Evolutionary conservation across 2,329 filamentous ascomycete genomes (phyloP).

Genomic region (Phialocephala sp.): DNA sequence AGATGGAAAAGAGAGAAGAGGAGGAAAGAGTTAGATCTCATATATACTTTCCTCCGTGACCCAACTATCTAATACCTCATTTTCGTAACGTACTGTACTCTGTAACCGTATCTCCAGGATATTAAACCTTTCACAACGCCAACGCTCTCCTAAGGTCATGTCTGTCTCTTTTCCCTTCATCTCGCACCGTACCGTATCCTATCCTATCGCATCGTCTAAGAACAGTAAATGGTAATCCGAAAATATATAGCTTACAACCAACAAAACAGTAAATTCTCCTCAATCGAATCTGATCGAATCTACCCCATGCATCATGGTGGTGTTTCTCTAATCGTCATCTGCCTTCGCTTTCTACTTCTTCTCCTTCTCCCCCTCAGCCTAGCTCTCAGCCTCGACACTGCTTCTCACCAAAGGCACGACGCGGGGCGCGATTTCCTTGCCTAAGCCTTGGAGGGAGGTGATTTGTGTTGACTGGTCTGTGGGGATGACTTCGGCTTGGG

Average conservation of each 20-base stretch:
- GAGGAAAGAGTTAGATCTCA: not conserved
- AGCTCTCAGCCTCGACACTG: slow-evolving; percentile 43
- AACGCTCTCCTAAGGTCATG: too few relatives aligned
- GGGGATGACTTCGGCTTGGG: slow-evolving; percentile 24
- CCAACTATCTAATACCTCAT: not conserved
- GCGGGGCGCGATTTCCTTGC: slow-evolving; percentile 55
- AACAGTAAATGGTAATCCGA: too few relatives aligned
- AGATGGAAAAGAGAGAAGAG: not conserved
- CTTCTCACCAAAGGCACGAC: slow-evolving; percentile 20
- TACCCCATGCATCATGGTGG: too few relatives aligned
- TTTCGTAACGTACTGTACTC: too few relatives aligned
- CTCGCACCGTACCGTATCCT: slow-evolving; percentile 37
- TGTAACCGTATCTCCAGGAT: slow-evolving; percentile 9
- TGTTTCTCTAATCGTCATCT: too few relatives aligned
- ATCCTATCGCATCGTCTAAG: too few relatives aligned
- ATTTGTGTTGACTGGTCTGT: slow-evolving; percentile 48
- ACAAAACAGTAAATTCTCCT: too few relatives aligned
- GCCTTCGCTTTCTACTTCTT: too few relatives aligned
- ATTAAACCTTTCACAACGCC: too few relatives aligned
- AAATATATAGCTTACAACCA: too few relatives aligned
- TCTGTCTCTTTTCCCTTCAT: slow-evolving; percentile 27
- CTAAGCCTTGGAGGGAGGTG: slow-evolving; percentile 53
- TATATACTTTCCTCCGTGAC: not conserved
- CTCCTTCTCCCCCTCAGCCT: slow-evolving; percentile 47
- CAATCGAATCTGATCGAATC: too few relatives aligned